Evolutionary conservation across 169 alveolate species (phyloP), one percentile per base, ranked within the genome.

Genomic region (Theileria sp.): DNA sequence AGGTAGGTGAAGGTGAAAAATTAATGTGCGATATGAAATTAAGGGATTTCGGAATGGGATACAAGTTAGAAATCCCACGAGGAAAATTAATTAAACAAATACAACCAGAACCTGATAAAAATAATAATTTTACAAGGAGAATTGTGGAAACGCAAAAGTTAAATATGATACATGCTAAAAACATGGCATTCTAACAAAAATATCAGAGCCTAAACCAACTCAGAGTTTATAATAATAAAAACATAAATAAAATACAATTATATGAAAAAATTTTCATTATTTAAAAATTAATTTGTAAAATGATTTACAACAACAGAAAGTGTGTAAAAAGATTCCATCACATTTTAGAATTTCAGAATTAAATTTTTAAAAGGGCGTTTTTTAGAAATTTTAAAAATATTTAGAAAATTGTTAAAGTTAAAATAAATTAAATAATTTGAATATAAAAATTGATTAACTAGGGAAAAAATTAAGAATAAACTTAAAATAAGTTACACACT

Each of bases 131-230:
- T 44, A 44, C 54, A 44, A 44, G 12, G 54, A 44, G 54, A 44
- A 44, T 44, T 44, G 54, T 13, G 54, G 54, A 64, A 64, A 64
- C 38, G 2, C 1, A 64, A 64, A 64, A 38, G 23, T 64, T 64
- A 15, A 64, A 64, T 64, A 64, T 64, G 21, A 10, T 64, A 64
- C 72, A 64, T 64, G 34, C 38, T 64, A 64, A 28, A 21, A 64
- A 21, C 72, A 64, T 64, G 72, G 50, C 72, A 64, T 64, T 64
- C 26, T 64, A 23, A 64, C 38, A n/a, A n/a, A 25, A 64, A 64
- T 28, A 64, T 7, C 50, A 60, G 15, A 25, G n/a, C 12, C 17
- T 19, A 64, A 64, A n/a, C 10, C 32, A 64, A 25, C 38, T 28
- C 38, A 64, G 25, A 64, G 21, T 17, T 7, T 64, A 38, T 17